Evolutionary conservation across 78 protist species (phyloP), one percentile per base, ranked within the genome.

Genomic region (Dictyostelium firmibasis): DNA sequence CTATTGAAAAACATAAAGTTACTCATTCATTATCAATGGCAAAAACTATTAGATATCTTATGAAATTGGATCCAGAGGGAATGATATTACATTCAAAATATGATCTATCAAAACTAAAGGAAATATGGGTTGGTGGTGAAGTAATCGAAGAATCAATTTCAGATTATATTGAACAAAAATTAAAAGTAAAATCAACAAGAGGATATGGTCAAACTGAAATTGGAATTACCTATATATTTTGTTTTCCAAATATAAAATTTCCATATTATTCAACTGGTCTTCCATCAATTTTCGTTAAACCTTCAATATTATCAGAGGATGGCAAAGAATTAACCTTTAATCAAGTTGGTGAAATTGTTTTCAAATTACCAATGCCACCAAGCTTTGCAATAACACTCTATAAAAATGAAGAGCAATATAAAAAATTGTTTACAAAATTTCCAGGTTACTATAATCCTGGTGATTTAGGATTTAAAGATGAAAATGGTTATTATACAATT

Each of bases 331-430:
- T 69, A 11, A 5, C 7, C 3, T 18, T 3, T 29, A 69, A 69
- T 10, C 74, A 67, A 10, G 67, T 27, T 41, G 98, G 97, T 7
- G 91, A 95, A 38, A 9, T 97, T 0, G 94, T 25, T 4, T 36
- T 88, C 4, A 95, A 91, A 62, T 57, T 91, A 16, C 98, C 98
- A 16, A 31, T 97, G 11, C 98, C 98, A 20, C 98, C 98, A 1
- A 95, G 98, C 13, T 83, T 70, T 53, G 33, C 91, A 6, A 44
- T 50, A 14, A 44, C 82, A 7, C 33, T 97, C 20, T 97, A 86
- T 92, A 64, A 76, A 10, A 74, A 95, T 35, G 35, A 91, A 16
- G 95, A 94, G 7, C 50, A 84, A 27, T 96, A 25, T 43, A 82
- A 27, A 35, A 36, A 88, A 44, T 7, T 98, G 97, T 72, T 72